A percentile compares a stretch with the other conserved stretches of the same genome.
phyloP scores from a whole-genome alignment of 164 flowering plant genomes.

The Kingdonia uniflora region DNA sequence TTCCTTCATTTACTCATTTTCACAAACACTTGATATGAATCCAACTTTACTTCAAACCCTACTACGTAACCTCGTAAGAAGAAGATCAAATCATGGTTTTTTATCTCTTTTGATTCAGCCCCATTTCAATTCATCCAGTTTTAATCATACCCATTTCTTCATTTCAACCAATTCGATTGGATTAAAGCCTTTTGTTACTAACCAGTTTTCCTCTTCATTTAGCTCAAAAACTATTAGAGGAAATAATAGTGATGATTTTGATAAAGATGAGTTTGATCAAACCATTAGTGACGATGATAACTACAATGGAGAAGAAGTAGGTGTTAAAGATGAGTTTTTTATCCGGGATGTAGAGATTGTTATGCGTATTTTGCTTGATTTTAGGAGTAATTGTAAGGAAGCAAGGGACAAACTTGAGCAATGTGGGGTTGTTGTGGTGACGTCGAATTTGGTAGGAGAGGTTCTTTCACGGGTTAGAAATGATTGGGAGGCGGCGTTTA shows the following conservation, averaged over 20 bases:
- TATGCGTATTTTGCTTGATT: conserved; percentile 21
- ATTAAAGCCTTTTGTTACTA: background rate
- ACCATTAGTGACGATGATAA: conserved; percentile 6
- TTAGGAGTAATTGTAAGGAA: conserved; percentile 15
- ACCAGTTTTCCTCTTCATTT: conserved; percentile 11
- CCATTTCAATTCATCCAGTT: conserved; percentile 10
- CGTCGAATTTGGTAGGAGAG: conserved; percentile 47
- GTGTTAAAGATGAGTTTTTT: conserved; percentile 17
- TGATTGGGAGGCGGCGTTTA: conserved; percentile 67
- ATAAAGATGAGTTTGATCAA: conserved; percentile 2
- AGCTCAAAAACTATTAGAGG: background rate
- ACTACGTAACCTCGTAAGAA: conserved; percentile 8
- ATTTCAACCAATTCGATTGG: background rate
- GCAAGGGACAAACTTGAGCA: conserved; percentile 36
- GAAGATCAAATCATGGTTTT: conserved; percentile 8
- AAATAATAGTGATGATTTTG: background rate
- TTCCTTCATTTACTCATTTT: too few relatives aligned
- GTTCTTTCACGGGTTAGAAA: conserved; percentile 58
- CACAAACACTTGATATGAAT: too few relatives aligned
- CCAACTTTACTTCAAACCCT: background rate
- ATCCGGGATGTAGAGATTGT: conserved; percentile 18
- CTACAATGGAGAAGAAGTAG: conserved; percentile 5
- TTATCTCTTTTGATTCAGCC: conserved; percentile 9
- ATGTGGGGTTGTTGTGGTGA: conserved; percentile 25
- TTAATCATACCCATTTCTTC: conserved; percentile 1